Evolutionary conservation across 192 early-diverging fungal species (phyloP), one percentile per base, ranked within the genome.

Genomic region (Mortierella antarctica): DNA sequence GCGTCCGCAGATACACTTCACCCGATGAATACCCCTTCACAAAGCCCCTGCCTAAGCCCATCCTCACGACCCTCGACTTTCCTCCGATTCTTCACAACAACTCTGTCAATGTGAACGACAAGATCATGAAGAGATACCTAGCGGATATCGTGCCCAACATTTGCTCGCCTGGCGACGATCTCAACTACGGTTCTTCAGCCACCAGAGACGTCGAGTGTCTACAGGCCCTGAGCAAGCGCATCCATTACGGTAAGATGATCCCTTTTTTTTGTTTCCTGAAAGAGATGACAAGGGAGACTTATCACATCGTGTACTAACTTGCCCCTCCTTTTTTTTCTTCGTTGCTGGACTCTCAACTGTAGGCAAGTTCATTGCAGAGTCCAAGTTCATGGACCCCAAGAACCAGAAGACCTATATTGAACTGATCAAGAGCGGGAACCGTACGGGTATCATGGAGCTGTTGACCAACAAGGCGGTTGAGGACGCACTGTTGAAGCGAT

Each of bases 1-100:
- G 65, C 6, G 75, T 79, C 39, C 58, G 65, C 47, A 55, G 73
- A 42, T 73, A 70, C 42, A 80, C 69, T 44, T 87, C 90, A 54
- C 98, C 98, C 10, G 98, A 99, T 85, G 97, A 99, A 77, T 97
- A 96, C 73, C 95, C 98, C 1, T 99, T 99, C 76, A 94, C 93
- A 18, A 66, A 63, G 5, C 85, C 83, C 21, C 89, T 99, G 10
- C 96, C 96, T 8, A 88, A 91, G 2, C 95, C 98, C 9, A 89
- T 99, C 51, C 85, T 99, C 11, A 96, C 98, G 11, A 78, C 91
- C 18, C 83, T 98, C 7, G 83, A 92, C 12, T 98, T 92, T 70
- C 95, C 96, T 6, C 83, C 87, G 49, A 87, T 95, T 40, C 83
- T 96, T 20, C 84, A 87, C 55, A 90, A 90, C 13, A 94, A 94